These are phyloP conservation scores for Physcomitrellopsis africana DNA, from an alignment of 225 moss, liverwort and hornwort species.

Conservation along the genomic window DNA sequence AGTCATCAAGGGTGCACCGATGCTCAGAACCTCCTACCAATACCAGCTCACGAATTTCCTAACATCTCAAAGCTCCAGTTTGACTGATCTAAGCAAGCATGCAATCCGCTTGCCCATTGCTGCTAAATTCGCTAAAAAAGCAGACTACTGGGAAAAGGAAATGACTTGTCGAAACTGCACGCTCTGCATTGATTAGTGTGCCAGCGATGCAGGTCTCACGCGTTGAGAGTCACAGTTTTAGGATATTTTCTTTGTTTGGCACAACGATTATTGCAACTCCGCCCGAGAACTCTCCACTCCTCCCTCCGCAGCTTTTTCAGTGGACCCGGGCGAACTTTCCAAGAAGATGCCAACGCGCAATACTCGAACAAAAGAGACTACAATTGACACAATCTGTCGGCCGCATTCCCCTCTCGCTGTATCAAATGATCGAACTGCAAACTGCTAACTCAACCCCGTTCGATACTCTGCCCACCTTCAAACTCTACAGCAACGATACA, in stretches of 20 bases:
- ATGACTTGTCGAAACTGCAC: background rate
- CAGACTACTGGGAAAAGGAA: background rate
- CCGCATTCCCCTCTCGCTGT: background rate
- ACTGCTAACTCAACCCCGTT: slow-evolving; percentile 5
- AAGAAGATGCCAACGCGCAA: slow-evolving; percentile 23
- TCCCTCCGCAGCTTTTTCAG: background rate
- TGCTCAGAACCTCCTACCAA: background rate
- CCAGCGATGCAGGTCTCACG: background rate
- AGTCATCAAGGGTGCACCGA: background rate
- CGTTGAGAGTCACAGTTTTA: slow-evolving; percentile 7
- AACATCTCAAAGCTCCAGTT: too few relatives aligned
- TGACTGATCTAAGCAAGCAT: too few relatives aligned
- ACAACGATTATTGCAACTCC: slow-evolving; percentile 1
- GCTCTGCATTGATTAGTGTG: background rate
- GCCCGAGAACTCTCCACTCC: slow-evolving; percentile 1
- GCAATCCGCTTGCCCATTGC: too few relatives aligned
- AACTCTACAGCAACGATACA: background rate
- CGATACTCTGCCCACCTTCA: slow-evolving; percentile 1
- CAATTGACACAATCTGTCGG: background rate
- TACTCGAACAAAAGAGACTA: slow-evolving; percentile 3
- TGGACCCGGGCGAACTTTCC: background rate
- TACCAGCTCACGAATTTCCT: too few relatives aligned
- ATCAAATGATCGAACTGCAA: slow-evolving; percentile 12
- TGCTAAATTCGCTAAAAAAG: too few relatives aligned
- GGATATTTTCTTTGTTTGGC: background rate